Base-by-base conservation (phyloP, 768 basidiomycete genomes). In the Tricholoma hemisulphureum region DNA sequence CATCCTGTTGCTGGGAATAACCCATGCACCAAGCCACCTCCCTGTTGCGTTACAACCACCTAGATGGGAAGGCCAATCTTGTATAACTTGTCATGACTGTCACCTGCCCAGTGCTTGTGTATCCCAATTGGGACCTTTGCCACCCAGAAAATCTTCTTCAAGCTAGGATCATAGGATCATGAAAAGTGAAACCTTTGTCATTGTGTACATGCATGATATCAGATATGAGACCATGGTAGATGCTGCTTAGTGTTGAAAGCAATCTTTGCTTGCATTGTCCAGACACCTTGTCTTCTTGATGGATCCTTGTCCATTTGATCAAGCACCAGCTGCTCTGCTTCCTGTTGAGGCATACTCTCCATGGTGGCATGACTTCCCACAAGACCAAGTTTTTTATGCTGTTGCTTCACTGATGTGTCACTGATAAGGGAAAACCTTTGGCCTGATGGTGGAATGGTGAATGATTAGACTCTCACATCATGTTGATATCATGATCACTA, bases 31-130 rank as follows among this genome's bases (percentile, higher is more conserved):
- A 6, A 62, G 46, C 58, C 61, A 62, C 7, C 35, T 20, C 8
- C 28, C 24, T 1, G 41, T 57, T 0, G 39, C 52, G 24, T 62
- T 46, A 58, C 57, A 20, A 62, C 18, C 1, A 20, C 55, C 63
- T 67, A 78, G 24, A 77, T 65, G 0, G 73, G 71, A 60, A 78
- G 77, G 0, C 77, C 78, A 32, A 77, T 76, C 7, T 61, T 61
- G 50, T 69, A 63, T 0, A 80, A 65, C 55, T 78, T 80, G 53
- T 77, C 72, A 51, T 79, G 77, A 0, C 77, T 21, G 16, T 48
- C 20, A 2, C 46, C 20, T 3, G 29, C 29, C 52, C 52, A 53
- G 31, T 21, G 26, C 39, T 53, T 10, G 35, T 53, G 32, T 8
- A 53, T 53, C 9, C 52, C 52, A 53, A 53, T n/a, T 37, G 34